phyloP scores from a whole-genome alignment of 345 rosid species.

The Citrus cavaleriei region DNA sequence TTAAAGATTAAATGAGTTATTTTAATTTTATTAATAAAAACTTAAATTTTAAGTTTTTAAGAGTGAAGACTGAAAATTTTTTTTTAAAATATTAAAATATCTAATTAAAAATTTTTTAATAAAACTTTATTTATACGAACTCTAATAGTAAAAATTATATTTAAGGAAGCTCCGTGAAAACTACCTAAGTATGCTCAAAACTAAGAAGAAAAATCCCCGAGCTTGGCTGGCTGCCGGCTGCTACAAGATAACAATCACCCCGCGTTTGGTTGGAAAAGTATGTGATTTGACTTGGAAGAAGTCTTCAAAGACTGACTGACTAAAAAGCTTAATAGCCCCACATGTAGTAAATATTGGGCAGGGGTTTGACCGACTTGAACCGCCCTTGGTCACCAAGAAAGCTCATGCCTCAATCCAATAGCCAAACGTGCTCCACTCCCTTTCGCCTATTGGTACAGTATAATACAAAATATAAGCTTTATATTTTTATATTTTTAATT shows the following conservation, averaged over 20 bases:
- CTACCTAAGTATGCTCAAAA: neutral
- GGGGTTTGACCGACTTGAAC: conserved; percentile 39
- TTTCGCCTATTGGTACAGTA: neutral
- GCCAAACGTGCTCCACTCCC: conserved; percentile 28
- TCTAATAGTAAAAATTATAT: too few species aligned
- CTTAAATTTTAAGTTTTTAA: too few species aligned
- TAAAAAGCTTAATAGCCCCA: neutral
- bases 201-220: neutral
- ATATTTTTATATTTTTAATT: neutral
- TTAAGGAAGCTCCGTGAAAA: too few species aligned
- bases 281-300: conserved; percentile 23
- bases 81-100: too few species aligned
- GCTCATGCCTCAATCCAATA: neutral
- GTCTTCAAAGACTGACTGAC: neutral
- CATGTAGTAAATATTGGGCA: neutral
- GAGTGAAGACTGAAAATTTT: too few species aligned
- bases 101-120: too few species aligned
- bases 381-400: conserved; percentile 37
- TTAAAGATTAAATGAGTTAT: too few species aligned
- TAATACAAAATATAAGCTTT: neutral
- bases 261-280: conserved; percentile 14
- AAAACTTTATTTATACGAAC: too few species aligned
- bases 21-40: too few species aligned
- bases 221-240: conserved; percentile 16
- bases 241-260: neutral